Base-by-base conservation (phyloP, 2,329 filamentous ascomycete genomes). In the Phyllosticta citriasiana region DNA sequence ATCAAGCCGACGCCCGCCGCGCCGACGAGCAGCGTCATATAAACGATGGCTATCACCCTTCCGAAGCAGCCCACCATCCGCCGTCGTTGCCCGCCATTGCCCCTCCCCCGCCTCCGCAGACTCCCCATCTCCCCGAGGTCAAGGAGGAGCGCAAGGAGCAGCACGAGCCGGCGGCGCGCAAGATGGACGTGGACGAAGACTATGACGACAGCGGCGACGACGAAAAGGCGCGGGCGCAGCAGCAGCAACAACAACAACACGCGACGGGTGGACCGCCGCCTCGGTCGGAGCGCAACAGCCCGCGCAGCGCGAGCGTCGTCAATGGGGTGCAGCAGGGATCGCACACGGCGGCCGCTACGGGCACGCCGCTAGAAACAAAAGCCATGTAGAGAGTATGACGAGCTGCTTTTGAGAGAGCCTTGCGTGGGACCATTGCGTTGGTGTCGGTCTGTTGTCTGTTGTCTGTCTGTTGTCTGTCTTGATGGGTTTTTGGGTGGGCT, bases 151-250 rank as follows among this genome's bases (percentile, higher is more conserved):
- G 75, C 40, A 71, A 73, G 8, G 72, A 76, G 62, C 74, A 76
- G 58, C 86, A 86, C 62, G 93, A 97, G 76, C 89, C 91, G 59
- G 91, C 94, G 35, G 91, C 91, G 22, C 83, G 94, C 24, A 96
- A 96, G 75, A 95, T 99, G 85, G 93, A 97, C 6, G 89, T 97
- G 22, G 92, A 99, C 67, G 94, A 99, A 73, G 89, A 97, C 72
- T 97, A 99, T 69, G 93, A 97, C 72, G 93, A 97, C 69, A 93
- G 92, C 62, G 90, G 85, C 4, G 92, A 96, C 66, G 93, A 97
- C 63, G 88, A 94, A 51, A 85, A 84, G 73, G 33, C 33, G 9
- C 50, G 60, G 10, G 60, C 56, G 73, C 79, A 64, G 73, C 67
- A 16, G 69, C 33, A 30, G 4, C 27, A 27, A 27, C 26, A 27